Percentiles rank a stretch among this genome's conserved stretches.
Conservation (phyloP, 495 filamentous ascomycete genomes). For the Penicillium arizonense region DNA sequence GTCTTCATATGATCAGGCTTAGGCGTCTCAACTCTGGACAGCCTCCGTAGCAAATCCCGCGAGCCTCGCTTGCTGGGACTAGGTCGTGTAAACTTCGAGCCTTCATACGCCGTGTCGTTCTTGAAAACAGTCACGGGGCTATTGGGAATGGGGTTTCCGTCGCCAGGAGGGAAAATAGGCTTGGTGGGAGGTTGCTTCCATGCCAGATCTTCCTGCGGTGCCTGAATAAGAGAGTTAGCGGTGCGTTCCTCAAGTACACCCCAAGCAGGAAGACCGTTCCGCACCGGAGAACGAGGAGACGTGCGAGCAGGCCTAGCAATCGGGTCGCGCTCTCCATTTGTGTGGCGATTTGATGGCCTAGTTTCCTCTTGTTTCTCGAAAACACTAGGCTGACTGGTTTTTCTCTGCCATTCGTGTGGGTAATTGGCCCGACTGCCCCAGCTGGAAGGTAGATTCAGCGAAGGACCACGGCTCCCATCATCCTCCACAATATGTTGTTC, state of each 20-base stretch:
- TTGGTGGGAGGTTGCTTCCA: conserved; percentile 20
- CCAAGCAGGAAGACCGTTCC: conserved; percentile 10
- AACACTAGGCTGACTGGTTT: conserved; percentile 24
- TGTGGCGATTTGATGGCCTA: neutral
- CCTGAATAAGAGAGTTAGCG: conserved; percentile 8
- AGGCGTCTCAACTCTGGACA: conserved; percentile 60
- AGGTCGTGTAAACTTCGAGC: conserved; percentile 29
- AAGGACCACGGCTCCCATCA: conserved; percentile 39
- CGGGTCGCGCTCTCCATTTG: conserved; percentile 5
- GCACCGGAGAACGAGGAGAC: conserved; percentile 19
- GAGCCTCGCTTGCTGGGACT: conserved; percentile 55
- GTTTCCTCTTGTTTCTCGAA: conserved; percentile 26
- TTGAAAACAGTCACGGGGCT: conserved; percentile 56
- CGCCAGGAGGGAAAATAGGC: conserved; percentile 30
- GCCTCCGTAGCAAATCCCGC: conserved; percentile 59
- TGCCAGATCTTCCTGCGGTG: conserved; percentile 13
- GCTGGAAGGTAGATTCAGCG: conserved; percentile 52
- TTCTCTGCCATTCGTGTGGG: conserved; percentile 54
- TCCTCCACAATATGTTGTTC: conserved; percentile 11
- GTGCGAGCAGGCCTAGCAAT: conserved; percentile 13
- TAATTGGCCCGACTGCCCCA: conserved; percentile 58
- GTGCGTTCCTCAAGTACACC: conserved; percentile 22
- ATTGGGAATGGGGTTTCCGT: conserved; percentile 41
- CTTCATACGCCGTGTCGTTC: conserved; percentile 3
- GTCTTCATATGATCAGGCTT: conserved; percentile 24